Evolutionary conservation across 2,329 filamentous ascomycete species (phyloP).

Genomic region (Macrophomina pseudophaseolina): DNA sequence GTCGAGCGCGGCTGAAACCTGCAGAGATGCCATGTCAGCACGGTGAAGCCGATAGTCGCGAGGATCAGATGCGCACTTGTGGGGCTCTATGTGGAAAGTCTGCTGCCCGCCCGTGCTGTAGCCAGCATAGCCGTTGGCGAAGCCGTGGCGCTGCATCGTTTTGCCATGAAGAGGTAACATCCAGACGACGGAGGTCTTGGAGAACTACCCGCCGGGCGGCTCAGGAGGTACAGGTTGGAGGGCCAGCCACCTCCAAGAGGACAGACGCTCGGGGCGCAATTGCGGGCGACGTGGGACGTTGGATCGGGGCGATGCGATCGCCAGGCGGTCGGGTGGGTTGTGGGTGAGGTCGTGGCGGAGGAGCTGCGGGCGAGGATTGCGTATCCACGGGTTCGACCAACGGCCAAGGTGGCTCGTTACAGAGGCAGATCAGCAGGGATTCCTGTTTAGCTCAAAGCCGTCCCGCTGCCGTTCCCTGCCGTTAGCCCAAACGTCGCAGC

Average conservation of each 20-base stretch:
- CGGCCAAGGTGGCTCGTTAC: conserved; percentile 26
- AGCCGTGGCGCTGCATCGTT: conserved; percentile 90
- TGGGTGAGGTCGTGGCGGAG: conserved; percentile 21
- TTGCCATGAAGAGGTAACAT: conserved; percentile 72
- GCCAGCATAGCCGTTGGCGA: conserved; percentile 73
- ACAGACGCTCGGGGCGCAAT: conserved; percentile 15
- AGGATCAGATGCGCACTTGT: conserved; percentile 67
- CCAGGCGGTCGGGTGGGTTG: conserved; percentile 24
- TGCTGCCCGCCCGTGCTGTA: conserved; percentile 72
- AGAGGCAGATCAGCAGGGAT: conserved; percentile 26
- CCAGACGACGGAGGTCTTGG: conserved; percentile 17
- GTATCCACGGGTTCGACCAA: conserved; percentile 20
- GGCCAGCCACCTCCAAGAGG: conserved; percentile 23
- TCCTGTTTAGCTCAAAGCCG: conserved; percentile 14
- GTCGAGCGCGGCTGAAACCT: conserved; percentile 87
- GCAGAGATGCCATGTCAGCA: conserved; percentile 38
- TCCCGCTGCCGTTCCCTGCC: conserved; percentile 21
- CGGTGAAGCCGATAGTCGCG: conserved; percentile 30
- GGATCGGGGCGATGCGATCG: conserved; percentile 21
- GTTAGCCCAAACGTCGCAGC: conserved; percentile 13
- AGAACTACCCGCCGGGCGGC: conserved; percentile 23
- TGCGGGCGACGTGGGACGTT: conserved; percentile 8
- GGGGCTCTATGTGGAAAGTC: conserved; percentile 86
- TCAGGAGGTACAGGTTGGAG: conserved; percentile 23
- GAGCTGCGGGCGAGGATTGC: conserved; percentile 22